Evolutionary conservation across 2,329 filamentous ascomycete species (phyloP), one percentile per base, ranked within the genome.

Genomic region (Thermothelomyces thermophilus): DNA sequence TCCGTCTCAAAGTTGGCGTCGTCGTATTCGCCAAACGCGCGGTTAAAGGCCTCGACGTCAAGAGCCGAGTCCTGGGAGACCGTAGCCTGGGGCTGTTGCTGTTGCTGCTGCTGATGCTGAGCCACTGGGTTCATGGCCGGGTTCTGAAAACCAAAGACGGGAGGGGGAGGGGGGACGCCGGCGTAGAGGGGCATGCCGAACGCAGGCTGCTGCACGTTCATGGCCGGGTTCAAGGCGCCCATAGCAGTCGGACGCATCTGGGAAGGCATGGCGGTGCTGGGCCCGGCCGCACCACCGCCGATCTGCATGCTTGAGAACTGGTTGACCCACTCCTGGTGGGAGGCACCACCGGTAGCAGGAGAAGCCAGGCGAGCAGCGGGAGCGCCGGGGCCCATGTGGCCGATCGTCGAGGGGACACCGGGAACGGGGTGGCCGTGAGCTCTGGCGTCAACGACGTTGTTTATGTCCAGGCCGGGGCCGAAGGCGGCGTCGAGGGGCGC

Each of bases 1-100:
- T 61, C 55, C 9, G 44, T 35, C 42, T 56, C 41, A 31, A 58
- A 55, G 17, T 49, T 49, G 3, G 34, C 45, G 5, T 60, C 51
- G 41, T 64, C 63, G 48, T 62, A 63, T 14, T 61, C 59, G 34
- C 52, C 62, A 26, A 64, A 64, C 1, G 60, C 60, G 28, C 51
- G 52, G 45, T 62, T 56, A 46, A 63, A 62, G 26, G 62, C 61
- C 24, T 62, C 58, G 39, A 52, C 47, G 36, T 55, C 56, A 3
- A 55, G 40, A 13, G 36, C 39, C 8, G 51, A 45, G 26, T 46
- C 51, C 14, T 45, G 50, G 5, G 33, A 7, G 16, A 41, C 36
- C n/a, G 36, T 35, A 16, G 34, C 9, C 30, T 56, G 44, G n/a
- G 51, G 22, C 20, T 42, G 26, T 33, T 42, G 34, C 20, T 42